These are phyloP conservation scores for Cladosporium sp. DNA, from an alignment of 2,329 filamentous ascomycete species.

Conservation along the genomic window DNA sequence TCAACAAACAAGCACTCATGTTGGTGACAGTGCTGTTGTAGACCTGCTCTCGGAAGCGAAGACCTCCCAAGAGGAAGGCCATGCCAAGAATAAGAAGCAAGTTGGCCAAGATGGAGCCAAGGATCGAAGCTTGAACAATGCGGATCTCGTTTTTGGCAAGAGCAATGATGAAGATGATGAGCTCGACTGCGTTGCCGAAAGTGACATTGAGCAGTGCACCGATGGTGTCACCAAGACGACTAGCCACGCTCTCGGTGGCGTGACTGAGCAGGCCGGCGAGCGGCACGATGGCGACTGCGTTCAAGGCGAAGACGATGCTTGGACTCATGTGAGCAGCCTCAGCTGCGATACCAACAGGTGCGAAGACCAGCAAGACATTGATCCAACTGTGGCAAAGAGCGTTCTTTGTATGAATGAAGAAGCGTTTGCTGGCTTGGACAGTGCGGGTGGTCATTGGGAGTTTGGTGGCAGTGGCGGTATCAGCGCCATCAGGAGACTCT, in stretches of 20 bases:
- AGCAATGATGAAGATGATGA: slow-evolving; percentile 68
- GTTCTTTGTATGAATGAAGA: slow-evolving; percentile 59
- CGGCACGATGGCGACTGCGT: slow-evolving; percentile 55
- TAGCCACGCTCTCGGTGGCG: slow-evolving; percentile 54
- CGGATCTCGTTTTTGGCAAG: slow-evolving; percentile 81
- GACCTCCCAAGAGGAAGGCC: slow-evolving; percentile 83
- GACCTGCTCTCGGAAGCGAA: slow-evolving; percentile 87
- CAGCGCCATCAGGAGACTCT: slow-evolving; percentile 40
- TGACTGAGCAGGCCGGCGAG: slow-evolving; percentile 52
- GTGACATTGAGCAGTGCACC: slow-evolving; percentile 55
- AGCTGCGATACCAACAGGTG: slow-evolving; percentile 73
- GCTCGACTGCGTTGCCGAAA: slow-evolving; percentile 56
- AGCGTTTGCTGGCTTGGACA: slow-evolving; percentile 53
- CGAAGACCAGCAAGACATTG: slow-evolving; percentile 75
- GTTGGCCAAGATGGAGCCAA: slow-evolving; percentile 89
- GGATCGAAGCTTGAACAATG: slow-evolving; percentile 85
- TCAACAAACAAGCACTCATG: slow-evolving; percentile 92
- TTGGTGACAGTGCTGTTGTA: slow-evolving; percentile 96
- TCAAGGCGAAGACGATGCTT: slow-evolving; percentile 53
- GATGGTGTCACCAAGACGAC: slow-evolving; percentile 50
- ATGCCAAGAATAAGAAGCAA: slow-evolving; percentile 87
- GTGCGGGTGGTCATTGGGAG: slow-evolving; percentile 53
- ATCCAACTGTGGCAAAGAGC: slow-evolving; percentile 72
- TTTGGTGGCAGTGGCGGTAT: slow-evolving; percentile 35
- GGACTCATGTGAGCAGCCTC: slow-evolving; percentile 48